Conservation (phyloP, 2,329 filamentous ascomycete genomes). For the Zasmidium angulare region DNA sequence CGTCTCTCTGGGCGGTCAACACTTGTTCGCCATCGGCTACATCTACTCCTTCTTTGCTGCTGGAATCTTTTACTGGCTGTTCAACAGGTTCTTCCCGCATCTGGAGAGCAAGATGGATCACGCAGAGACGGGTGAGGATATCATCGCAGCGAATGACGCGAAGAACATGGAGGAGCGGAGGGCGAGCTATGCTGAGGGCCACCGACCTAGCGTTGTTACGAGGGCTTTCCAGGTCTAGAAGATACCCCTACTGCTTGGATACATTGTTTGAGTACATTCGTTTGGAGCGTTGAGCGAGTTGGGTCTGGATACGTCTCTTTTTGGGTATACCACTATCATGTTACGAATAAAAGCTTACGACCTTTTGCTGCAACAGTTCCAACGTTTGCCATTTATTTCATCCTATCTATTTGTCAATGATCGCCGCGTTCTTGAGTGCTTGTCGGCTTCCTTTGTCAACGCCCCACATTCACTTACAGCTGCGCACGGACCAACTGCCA, state of each 20-base stretch:
- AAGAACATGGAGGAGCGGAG: slow-evolving; percentile 27
- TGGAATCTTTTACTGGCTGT: slow-evolving; percentile 36
- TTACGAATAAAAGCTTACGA: neutral
- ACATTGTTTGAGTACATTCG: no score
- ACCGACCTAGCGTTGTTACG: slow-evolving; percentile 23
- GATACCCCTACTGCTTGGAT: neutral
- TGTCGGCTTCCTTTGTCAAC: neutral
- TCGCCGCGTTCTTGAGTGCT: no score
- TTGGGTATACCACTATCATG: neutral
- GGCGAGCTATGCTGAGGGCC: slow-evolving; percentile 20
- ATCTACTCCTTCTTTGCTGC: slow-evolving; percentile 38
- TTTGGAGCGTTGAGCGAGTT: neutral
- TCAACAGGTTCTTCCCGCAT: slow-evolving; percentile 46
- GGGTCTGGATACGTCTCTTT: neutral
- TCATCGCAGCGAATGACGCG: slow-evolving; percentile 37
- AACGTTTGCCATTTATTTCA: no score
- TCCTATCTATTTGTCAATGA: no score
- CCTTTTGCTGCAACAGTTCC: neutral
- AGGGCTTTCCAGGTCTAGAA: slow-evolving; percentile 26
- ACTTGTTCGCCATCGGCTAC: slow-evolving; percentile 44
- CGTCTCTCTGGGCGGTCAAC: slow-evolving; percentile 46
- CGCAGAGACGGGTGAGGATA: slow-evolving; percentile 65
- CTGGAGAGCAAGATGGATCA: slow-evolving; percentile 86
- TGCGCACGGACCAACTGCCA: neutral
- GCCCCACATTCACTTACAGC: neutral